Evolutionary conservation across 768 basidiomycete species (phyloP).

Genomic region (Boletellus ananas): DNA sequence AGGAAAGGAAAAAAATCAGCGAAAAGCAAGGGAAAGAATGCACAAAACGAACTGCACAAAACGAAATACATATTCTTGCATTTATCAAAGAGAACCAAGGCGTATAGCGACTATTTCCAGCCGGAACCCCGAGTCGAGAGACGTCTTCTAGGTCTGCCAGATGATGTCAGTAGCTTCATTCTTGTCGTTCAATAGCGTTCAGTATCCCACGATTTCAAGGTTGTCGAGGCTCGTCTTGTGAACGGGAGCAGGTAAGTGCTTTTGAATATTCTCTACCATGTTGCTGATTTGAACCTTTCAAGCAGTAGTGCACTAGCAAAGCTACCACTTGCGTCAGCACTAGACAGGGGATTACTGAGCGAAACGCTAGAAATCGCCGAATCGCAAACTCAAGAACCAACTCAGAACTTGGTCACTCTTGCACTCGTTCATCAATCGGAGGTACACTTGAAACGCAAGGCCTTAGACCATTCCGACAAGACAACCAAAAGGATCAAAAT

Average conservation of each 20-base stretch:
- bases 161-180: slow-evolving; percentile 43
- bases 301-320: slow-evolving; percentile 2
- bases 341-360: neutral
- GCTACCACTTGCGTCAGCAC: neutral
- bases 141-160: slow-evolving; percentile 54
- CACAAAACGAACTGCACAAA: slow-evolving; percentile 52
- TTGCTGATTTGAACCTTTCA: neutral
- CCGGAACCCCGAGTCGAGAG: slow-evolving; percentile 57
- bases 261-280: neutral
- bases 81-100: slow-evolving; percentile 39
- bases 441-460: slow-evolving; percentile 35
- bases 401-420: slow-evolving; percentile 25
- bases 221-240: slow-evolving; percentile 6
- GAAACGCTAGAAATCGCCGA: slow-evolving; percentile 11
- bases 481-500: slow-evolving; percentile 63
- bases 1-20: slow-evolving; percentile 39
- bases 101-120: slow-evolving; percentile 68
- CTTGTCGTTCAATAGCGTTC: neutral
- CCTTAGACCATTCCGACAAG: slow-evolving; percentile 12
- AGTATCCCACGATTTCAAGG: slow-evolving; percentile 3
- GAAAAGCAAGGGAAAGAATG: slow-evolving; percentile 41
- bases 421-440: slow-evolving; percentile 15
- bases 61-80: slow-evolving; percentile 56
- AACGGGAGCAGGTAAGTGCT: slow-evolving; percentile 13
- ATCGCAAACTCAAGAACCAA: slow-evolving; percentile 42